Evolutionary conservation across 176 grass and related monocot genomes (phyloP), one percentile per base, ranked within the genome.

Genomic region (Elaeis guineensis): DNA sequence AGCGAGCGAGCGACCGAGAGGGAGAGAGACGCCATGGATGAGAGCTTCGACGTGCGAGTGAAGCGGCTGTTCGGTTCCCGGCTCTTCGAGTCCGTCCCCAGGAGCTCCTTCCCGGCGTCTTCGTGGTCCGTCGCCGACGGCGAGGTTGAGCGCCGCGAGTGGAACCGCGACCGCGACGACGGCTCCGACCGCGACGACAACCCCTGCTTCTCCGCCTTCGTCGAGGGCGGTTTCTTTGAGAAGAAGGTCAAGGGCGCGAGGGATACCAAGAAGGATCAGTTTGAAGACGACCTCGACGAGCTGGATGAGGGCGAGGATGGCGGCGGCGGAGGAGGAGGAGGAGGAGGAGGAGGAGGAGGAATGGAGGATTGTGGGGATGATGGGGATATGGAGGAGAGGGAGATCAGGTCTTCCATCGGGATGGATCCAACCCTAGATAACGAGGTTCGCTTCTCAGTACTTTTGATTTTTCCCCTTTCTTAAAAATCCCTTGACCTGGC

Each of bases 381-480:
- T 61, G 72, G n/a, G 22, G 72, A 62, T 24, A 75, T 70, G 62
- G 86, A 95, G 4, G 90, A 72, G 21, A 78, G 85, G n/a, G 77
- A 75, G 51, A 56, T 98, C 83, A 83, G 85, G 82, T 68, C 81
- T 86, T 93, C 79, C 9, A 84, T 93, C 19, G 94, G 88, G 25
- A 85, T 93, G 29, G 94, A 98, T 83, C 94, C 94, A 2, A 85
- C 94, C 22, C 77, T 93, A 30, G 94, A 98, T 80, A 58, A 75
- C 49, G 94, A 98, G 94, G 94, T 98, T 64, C 73, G 71, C 2
- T 44, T 50, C 62, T 30, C 66, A 26, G 48, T 21, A 28, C 18
- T 12, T 19, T 25, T 63, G 4, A 3, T 30, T 5, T 6, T 11
- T 32, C 17, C n/a, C 23, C 14, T 73, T 28, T n/a, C 2, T 2